Base-by-base conservation (phyloP, 2,329 filamentous ascomycete species). In the Grosmannia penicillata region DNA sequence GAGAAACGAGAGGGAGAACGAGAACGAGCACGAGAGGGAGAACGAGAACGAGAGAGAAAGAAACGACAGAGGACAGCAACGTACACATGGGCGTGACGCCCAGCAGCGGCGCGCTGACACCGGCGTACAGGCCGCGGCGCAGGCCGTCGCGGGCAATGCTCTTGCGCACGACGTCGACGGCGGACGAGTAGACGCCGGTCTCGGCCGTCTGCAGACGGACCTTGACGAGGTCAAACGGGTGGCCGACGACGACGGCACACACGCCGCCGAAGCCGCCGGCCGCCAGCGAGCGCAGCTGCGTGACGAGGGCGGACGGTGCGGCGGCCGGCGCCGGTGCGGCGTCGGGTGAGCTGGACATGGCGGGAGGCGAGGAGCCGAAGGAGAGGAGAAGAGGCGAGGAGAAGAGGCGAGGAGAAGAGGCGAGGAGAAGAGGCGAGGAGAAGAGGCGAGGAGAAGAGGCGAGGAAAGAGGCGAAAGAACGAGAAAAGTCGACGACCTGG, bases 41-140 rank as follows among this genome's bases (percentile, higher is more conserved):
- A n/a, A n/a, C n/a, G n/a, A n/a, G n/a, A n/a, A n/a, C n/a, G n/a
- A n/a, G n/a, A n/a, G n/a, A n/a, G n/a, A n/a, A n/a, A n/a, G n/a
- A 32, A 31, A 27, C n/a, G 30, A 33, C 26, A 10, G 14, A 33
- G 27, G 13, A 17, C 18, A 33, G 31, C n/a, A 28, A 75, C 87
- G 62, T 72, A 95, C 87, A 98, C 91, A 98, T 98, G 39, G 91
- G 91, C 44, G 91, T 98, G 14, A 98, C 91, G 38, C 91, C 91
- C 9, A 95, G 82, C 45, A 98, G 65, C 32, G 91, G 91, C 51
- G 91, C 91, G 49, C 82, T 91, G 33, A 98, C 89, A 58, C 91
- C 91, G n/a, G 91, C 91, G 60, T 98, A 98, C 45, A 98, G 60
- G 8, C 91, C 91, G 58, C 82, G 63, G 43, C 62, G 52, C 48